Conservation (phyloP, 176 grass and related monocot genomes). For the Microstegium vimineum region DNA sequence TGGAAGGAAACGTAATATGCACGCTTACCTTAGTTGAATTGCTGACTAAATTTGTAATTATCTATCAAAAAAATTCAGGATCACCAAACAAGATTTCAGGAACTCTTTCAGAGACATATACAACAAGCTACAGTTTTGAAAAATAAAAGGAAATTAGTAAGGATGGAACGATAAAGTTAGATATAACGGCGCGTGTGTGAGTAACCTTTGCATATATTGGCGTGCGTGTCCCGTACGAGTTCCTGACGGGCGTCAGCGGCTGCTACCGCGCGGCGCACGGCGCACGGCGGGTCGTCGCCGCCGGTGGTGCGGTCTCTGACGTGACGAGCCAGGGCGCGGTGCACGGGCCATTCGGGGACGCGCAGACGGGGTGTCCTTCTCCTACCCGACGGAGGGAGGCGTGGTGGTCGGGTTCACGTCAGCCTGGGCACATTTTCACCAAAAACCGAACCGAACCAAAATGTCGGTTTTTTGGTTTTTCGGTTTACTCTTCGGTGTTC, state of each 20-base stretch:
- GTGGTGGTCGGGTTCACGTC: slow-evolving; percentile 43
- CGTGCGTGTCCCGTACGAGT: not conserved
- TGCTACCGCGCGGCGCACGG: not conserved
- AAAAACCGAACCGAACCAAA: no score
- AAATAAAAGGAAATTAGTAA: no score
- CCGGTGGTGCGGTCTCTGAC: slow-evolving; percentile 12
- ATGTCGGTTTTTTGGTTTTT: no score
- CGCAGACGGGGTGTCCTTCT: slow-evolving; percentile 15
- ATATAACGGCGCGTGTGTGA: no score
- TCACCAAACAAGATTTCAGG: no score
- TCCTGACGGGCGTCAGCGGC: slow-evolving; percentile 11
- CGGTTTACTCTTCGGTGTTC: no score
- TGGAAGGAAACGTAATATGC: slow-evolving; percentile 9
- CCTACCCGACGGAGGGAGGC: slow-evolving; percentile 24
- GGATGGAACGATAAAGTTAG: no score
- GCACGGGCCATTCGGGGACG: slow-evolving; percentile 18
- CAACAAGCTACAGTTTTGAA: no score
- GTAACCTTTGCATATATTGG: not conserved
- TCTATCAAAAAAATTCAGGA: no score
- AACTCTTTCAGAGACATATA: no score
- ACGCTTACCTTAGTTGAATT: not conserved
- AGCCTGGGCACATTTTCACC: no score
- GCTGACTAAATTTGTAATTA: no score
- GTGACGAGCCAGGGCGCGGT: not conserved
- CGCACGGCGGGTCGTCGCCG: not conserved